Evolutionary conservation across 1,284 basidiomycete species (phyloP), one percentile per base, ranked within the genome.

Genomic region (Schizopora paradoxa): DNA sequence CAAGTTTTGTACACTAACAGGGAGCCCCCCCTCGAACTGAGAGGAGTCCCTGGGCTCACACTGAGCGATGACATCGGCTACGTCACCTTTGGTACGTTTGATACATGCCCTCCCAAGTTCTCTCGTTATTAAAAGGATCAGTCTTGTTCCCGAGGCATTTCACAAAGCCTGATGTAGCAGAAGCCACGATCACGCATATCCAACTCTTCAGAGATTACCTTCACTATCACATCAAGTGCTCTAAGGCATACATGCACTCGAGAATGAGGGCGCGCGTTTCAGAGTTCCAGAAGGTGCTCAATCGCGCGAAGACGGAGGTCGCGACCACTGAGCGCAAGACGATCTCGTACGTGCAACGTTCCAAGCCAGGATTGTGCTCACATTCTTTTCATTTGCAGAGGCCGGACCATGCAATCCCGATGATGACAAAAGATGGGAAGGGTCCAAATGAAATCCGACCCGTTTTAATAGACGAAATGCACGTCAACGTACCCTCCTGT

Each of bases 211-310:
- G 96, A 43, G 93, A 98, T 66, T 98, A 98, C 63, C 74, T 99
- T 29, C 96, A 99, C 69, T 99, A 99, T 67, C 96, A 99, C 67
- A 96, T 99, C 79, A 99, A 95, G 63, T 98, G 95, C 66, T 94
- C 88, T 44, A 99, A 99, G 67, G 96, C 95, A 1, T 99, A 99
- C 70, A 95, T 99, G 91, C 96, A 99, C 67, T 95, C 91, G 19
- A 76, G 96, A 41, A 96, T 99, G 94, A 78, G 96, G 51, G 78
- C 87, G 62, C 82, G 96, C 21, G 96, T 97, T 10, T 82, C 88
- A 11, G 93, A 98, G 66, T 99, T 99, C 74, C 85, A 97, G 68
- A 99, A 99, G 72, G 83, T 99, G 40, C 72, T 99, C 58, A 99
- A 99, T 64, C 73, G 96, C 41, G 95, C 96, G n/a, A 99, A 99